Base-by-base conservation (phyloP, 176 grass and related monocot species). In the Tillandsia fasciculata region DNA sequence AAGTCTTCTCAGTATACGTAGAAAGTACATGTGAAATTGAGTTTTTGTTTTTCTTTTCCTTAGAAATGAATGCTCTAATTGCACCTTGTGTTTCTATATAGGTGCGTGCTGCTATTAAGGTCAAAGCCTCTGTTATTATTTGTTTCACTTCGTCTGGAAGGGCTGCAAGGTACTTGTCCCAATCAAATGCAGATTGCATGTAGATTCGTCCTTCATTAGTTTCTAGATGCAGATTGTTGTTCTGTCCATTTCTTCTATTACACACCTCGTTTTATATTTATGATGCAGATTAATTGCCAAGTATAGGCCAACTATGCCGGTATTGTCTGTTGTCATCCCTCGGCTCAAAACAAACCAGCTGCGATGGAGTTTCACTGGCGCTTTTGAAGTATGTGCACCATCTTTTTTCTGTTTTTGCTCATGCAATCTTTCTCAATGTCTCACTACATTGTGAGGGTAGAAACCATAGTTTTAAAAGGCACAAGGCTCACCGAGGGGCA, bases 61-160 rank as follows among this genome's bases (percentile, higher is more conserved):
- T 42, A 42, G 2, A 24, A 27, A 42, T 24, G 18, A 27, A 12
- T 69, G 12, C 8, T 26, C 12, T 72, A 18, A 24, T 12, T 54
- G 9, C 42, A n/a, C 33, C 9, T 27, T 13, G 42, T 49, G 26
- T 49, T 49, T 12, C 9, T 85, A 42, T 66, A 58, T 68, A 99
- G 95, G 95, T 99, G n/a, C 90, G 95, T 73, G 90, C 95, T 73
- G 95, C 95, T 71, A 88, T 94, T 71, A 99, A 99, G 74, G 95
- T 99, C 53, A 99, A 88, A 78, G 95, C 95, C 59, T 99, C 95
- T 58, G 70, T 99, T 61, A 94, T 99, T 53, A 91, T 99, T 85
- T 87, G 82, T 72, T 99, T 99, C 73, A 99, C 95, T 22, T 99
- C 95, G 47, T 91, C 95, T 64, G 95, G 95, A 76, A 86, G 95